Evolutionary conservation across 768 basidiomycete genomes (phyloP).

Genomic region (Chalciporus sphaerocephalus): DNA sequence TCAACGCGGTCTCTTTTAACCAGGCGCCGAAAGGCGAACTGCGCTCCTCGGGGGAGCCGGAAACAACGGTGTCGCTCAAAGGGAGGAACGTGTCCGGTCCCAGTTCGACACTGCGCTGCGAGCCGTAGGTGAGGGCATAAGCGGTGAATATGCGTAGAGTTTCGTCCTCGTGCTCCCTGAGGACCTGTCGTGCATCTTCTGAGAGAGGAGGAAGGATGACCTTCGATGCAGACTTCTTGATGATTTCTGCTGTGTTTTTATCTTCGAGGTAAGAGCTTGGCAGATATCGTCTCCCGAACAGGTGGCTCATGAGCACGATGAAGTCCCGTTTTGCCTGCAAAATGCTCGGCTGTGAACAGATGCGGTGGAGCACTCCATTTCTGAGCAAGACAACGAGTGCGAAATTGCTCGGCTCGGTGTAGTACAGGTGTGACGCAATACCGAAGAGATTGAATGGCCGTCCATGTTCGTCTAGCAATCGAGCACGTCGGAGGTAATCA

Average conservation of each 20-base stretch:
- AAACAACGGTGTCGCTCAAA: slow-evolving; percentile 36
- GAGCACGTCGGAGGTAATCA: slow-evolving; percentile 59
- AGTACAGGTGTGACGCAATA: slow-evolving; percentile 52
- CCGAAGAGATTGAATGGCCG: slow-evolving; percentile 55
- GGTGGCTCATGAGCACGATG: slow-evolving; percentile 55
- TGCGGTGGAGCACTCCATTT: slow-evolving; percentile 52
- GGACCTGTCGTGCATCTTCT: slow-evolving; percentile 35
- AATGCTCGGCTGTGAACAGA: slow-evolving; percentile 42
- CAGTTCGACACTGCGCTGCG: slow-evolving; percentile 35
- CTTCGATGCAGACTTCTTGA: slow-evolving; percentile 48
- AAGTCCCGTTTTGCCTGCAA: slow-evolving; percentile 46
- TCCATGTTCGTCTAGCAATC: slow-evolving; percentile 51
- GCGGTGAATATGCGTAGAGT: slow-evolving; percentile 51
- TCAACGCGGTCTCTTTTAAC: slow-evolving; percentile 38
- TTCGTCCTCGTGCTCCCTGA: slow-evolving; percentile 45
- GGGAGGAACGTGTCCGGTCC: slow-evolving; percentile 47
- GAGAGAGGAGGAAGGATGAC: slow-evolving; percentile 53
- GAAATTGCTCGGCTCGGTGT: slow-evolving; percentile 68
- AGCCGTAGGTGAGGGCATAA: slow-evolving; percentile 50
- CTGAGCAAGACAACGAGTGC: slow-evolving; percentile 57
- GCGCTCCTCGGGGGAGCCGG: slow-evolving; percentile 7
- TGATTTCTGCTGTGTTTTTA: slow-evolving; percentile 32
- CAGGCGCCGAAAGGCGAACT: slow-evolving; percentile 33
- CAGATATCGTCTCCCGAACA: slow-evolving; percentile 60
- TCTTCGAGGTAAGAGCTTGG: slow-evolving; percentile 40